Percentiles rank a stretch among this genome's conserved stretches.
Conservation (phyloP, 2,329 filamentous ascomycete species). For the Coniochaeta prunicola region DNA sequence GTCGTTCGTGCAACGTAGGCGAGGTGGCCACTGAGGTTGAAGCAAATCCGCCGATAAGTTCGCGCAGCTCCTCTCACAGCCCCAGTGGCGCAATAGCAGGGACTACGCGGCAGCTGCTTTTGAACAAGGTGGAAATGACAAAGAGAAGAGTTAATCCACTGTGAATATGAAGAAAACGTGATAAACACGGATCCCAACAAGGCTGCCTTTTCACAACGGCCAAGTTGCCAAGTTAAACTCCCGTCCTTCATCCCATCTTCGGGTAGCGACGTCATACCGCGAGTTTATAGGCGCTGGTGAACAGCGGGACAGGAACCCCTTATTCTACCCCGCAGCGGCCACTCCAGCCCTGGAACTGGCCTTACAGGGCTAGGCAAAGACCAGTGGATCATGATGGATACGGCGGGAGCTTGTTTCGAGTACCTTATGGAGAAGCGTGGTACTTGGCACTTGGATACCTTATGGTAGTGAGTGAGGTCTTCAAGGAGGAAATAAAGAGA, state of each 20-base stretch:
- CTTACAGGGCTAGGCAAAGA: too few species aligned
- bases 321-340: background rate
- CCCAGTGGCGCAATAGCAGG: background rate
- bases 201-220: background rate
- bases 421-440: background rate
- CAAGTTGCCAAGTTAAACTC: background rate
- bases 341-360: background rate
- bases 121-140: background rate
- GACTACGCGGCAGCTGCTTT: background rate
- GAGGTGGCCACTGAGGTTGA: background rate
- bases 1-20: background rate
- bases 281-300: background rate
- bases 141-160: background rate
- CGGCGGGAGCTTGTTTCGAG: too few species aligned
- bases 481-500: too few species aligned
- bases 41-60: background rate
- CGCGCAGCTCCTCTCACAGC: background rate
- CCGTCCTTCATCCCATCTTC: background rate
- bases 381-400: too few species aligned
- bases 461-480: too few species aligned
- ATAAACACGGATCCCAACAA: background rate
- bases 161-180: background rate
- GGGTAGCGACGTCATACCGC: background rate
- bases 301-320: too few species aligned
- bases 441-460: too few species aligned